These are phyloP conservation scores for Phytomonas francai DNA, from an alignment of 208 protist genomes.

Conservation along the genomic window DNA sequence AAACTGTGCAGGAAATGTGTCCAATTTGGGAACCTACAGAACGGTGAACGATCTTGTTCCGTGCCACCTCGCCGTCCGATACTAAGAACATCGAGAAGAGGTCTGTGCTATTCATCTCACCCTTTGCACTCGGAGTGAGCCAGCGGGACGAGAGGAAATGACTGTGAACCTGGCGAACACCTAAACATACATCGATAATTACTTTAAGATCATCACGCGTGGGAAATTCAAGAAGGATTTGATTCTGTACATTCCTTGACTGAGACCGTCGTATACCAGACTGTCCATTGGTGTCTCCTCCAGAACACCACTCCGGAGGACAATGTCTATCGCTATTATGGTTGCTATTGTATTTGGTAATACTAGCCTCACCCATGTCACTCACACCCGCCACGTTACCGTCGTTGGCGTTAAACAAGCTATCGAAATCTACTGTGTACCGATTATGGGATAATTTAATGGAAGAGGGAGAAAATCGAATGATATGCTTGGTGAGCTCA, in stretches of 20 bases:
- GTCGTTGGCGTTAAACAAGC: neutral
- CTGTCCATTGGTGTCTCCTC: neutral
- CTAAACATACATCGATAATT: slow-evolving; percentile 49
- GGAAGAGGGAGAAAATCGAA: slow-evolving; percentile 32
- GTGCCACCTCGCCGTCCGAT: slow-evolving; percentile 37
- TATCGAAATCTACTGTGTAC: slow-evolving; percentile 47
- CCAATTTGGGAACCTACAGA: slow-evolving; percentile 55
- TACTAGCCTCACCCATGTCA: neutral
- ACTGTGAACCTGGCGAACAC: slow-evolving; percentile 34
- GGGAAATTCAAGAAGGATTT: slow-evolving; percentile 43
- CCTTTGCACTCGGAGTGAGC: slow-evolving; percentile 27
- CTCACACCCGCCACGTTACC: neutral
- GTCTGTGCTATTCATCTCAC: slow-evolving; percentile 13
- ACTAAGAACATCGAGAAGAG: slow-evolving; percentile 35
- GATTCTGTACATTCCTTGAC: slow-evolving; percentile 11
- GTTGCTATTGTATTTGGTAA: neutral
- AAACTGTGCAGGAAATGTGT: slow-evolving; percentile 42
- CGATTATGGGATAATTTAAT: slow-evolving; percentile 37
- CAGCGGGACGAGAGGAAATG: slow-evolving; percentile 50
- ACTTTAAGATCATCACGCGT: slow-evolving; percentile 40
- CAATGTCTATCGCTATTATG: neutral
- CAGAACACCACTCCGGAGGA: neutral
- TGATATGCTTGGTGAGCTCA: slow-evolving; percentile 27
- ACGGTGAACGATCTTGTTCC: slow-evolving; percentile 49
- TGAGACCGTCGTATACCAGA: neutral